Base-by-base conservation (phyloP, 768 basidiomycete species). In the Termitomyces eurrhizus region DNA sequence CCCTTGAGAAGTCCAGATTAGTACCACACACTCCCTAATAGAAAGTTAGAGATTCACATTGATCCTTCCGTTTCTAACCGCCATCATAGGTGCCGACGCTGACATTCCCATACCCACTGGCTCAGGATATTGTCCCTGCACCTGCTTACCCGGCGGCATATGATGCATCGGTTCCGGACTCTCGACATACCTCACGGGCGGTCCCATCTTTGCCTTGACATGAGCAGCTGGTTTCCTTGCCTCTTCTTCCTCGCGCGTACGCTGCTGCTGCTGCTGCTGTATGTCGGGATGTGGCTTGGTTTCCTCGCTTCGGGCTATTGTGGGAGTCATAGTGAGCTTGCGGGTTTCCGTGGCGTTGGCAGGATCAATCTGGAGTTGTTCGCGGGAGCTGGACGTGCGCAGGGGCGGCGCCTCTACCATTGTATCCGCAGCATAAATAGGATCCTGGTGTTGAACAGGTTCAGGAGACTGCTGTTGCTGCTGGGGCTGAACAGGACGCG, bases 241-340 rank as follows among this genome's bases (percentile, higher is more conserved):
- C 4, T 76, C 73, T 29, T 80, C 80, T 39, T 82, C 80, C n/a
- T n/a, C n/a, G n/a, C n/a, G n/a, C n/a, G n/a, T n/a, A n/a, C n/a
- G n/a, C n/a, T n/a, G n/a, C n/a, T n/a, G n/a, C n/a, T n/a, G n/a
- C n/a, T n/a, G 46, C 74, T n/a, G 69, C 48, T 67, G 68, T 42
- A 70, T 63, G 39, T 67, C 65, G 44, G 69, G 75, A n/a, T 64
- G 67, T 1, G 67, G 80, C 63, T 78, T 77, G 50, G 66, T 35
- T 74, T 78, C 35, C 73, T 79, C 18, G 84, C 84, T 55, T 16
- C 89, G 86, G 12, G 86, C 90, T 24, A 95, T 85, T 1, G 82
- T 77, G 1, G 94, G 94, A 0, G 93, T 95, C 59, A 83, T 86
- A 11, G 85, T 88, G 57, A 94, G 77, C 64, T 90, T 87, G 57